Base-by-base conservation (phyloP, 768 basidiomycete genomes). In the Auriscalpium vulgare region DNA sequence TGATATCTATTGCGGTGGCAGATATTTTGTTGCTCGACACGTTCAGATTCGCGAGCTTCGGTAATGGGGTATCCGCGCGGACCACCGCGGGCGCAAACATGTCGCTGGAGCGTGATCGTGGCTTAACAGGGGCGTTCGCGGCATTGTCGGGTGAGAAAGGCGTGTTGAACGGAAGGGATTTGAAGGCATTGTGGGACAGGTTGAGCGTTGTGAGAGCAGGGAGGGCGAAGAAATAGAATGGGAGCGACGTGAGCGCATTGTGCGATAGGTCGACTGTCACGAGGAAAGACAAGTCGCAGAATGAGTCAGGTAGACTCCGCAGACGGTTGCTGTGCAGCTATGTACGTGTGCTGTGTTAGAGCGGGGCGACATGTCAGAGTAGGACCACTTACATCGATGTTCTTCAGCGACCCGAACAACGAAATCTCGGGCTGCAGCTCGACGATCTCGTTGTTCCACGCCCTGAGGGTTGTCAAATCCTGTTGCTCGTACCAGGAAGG, bases 341-440 rank as follows among this genome's bases (percentile, higher is more conserved):
- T 19, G 29, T 5, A 29, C 37, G 17, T 37, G 19, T 9, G 29
- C 29, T 52, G 29, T 10, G 37, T 66, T 53, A 61, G 37, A 47
- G 37, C 44, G 44, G 37, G 3, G 21, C 35, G 37, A n/a, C 13
- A 23, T 45, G 19, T 45, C 47, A 23, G n/a, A 35, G 36, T 11
- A 43, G 10, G 10, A 19, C 61, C 1, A 50, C 89, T 55, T 71
- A 90, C 90, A 68, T 93, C 91, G 43, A 93, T 62, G 1, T 75
- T 79, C 69, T 91, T 91, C 52, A 93, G 73, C 4, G 87, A 88
- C 3, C 90, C 90, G 65, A 93, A 93, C 47, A 91, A 75, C 0
- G 87, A 86, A 13, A 93, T 85, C 66, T 93, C 91, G 21, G 82
- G 84, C 61, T 91, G 90, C 34, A 93, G 76, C 64, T 88, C 87